Base-by-base conservation (phyloP, 805 yeast species). In the Kazachstania psychrophila region DNA sequence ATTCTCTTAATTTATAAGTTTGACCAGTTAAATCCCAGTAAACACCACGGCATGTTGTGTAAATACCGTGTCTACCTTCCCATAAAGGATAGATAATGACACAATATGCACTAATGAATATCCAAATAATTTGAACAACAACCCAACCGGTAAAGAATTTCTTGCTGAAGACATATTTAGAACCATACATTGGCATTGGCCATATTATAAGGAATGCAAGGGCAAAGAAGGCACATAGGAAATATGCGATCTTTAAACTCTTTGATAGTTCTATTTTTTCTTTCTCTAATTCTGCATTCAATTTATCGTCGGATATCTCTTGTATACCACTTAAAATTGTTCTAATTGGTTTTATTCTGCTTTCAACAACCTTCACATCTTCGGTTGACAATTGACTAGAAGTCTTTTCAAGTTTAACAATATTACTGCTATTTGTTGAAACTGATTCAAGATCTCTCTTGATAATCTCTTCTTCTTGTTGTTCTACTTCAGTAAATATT, bases 101-200 rank as follows among this genome's bases (percentile, higher is more conserved):
- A 39, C 73, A 65, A 43, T 70, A 68, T 0, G 75, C 76, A 25
- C 81, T 71, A 49, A 72, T 66, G 61, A 83, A 84, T 24, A 84
- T 62, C 95, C 95, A 86, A 40, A 85, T 75, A 36, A 87, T 74
- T 41, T 79, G 76, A 22, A 86, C 94, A 25, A 70, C 75, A 33
- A 87, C 72, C 95, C 95, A 87, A 31, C 95, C 95, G 6, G 92
- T 82, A 60, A 86, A 87, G 62, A 84, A 84, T 39, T 58, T 60
- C 57, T 73, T 77, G 36, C 84, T 74, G 61, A 86, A 87, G 28
- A 86, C 66, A 53, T 86, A 86, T 3, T 72, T 69, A 4, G 79
- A 54, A 23, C 95, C 96, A 57, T 79, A 86, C 92, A 87, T 79
- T 46, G 96, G 95, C 86, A 86, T 82, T 51, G 96, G 96, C 92